A percentile compares a stretch with the other conserved stretches of the same genome.
Conservation (phyloP, 2,329 filamentous ascomycete genomes). For the Fusarium verticillioides region DNA sequence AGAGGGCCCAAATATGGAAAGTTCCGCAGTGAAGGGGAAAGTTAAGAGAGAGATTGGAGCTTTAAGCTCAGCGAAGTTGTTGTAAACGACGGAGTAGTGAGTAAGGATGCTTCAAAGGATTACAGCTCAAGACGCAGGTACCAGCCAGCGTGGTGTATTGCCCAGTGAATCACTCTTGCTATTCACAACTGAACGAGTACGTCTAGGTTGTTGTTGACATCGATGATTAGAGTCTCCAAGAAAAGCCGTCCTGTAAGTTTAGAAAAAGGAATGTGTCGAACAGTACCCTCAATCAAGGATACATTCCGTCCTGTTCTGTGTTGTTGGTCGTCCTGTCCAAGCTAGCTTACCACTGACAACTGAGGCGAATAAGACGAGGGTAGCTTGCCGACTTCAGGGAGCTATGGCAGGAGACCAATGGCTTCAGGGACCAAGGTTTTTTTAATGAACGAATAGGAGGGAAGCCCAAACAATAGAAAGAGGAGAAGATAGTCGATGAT, state of each 20-base stretch:
- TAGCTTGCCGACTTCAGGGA: slow-evolving; percentile 29
- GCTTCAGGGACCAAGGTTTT: slow-evolving; percentile 20
- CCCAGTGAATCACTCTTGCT: slow-evolving; percentile 11
- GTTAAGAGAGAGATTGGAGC: neutral
- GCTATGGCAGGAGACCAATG: slow-evolving; percentile 33
- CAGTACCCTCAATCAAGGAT: slow-evolving; percentile 13
- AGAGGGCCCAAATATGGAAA: slow-evolving; percentile 18
- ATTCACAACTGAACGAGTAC: slow-evolving; percentile 14
- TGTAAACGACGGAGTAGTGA: slow-evolving; percentile 1
- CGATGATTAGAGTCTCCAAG: slow-evolving; percentile 5
- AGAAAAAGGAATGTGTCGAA: slow-evolving; percentile 31
- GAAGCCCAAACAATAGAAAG: slow-evolving; percentile 11
- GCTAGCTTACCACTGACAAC: slow-evolving; percentile 18
- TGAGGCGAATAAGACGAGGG: slow-evolving; percentile 23
- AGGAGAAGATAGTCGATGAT: slow-evolving; percentile 22
- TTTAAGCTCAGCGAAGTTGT: slow-evolving; percentile 16
- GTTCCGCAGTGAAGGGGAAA: slow-evolving; percentile 9
- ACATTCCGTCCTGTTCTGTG: slow-evolving; percentile 4
- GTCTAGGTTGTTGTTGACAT: slow-evolving; percentile 16
- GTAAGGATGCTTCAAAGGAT: slow-evolving; percentile 11
- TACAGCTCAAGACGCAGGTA: slow-evolving; percentile 33
- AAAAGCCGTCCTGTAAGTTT: slow-evolving; percentile 12
- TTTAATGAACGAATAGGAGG: slow-evolving; percentile 34
- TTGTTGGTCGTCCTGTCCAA: slow-evolving; percentile 2
- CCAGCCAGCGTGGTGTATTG: slow-evolving; percentile 28